phyloP scores from a whole-genome alignment of 2,329 filamentous ascomycete species.

The Fusarium incarnatum region DNA sequence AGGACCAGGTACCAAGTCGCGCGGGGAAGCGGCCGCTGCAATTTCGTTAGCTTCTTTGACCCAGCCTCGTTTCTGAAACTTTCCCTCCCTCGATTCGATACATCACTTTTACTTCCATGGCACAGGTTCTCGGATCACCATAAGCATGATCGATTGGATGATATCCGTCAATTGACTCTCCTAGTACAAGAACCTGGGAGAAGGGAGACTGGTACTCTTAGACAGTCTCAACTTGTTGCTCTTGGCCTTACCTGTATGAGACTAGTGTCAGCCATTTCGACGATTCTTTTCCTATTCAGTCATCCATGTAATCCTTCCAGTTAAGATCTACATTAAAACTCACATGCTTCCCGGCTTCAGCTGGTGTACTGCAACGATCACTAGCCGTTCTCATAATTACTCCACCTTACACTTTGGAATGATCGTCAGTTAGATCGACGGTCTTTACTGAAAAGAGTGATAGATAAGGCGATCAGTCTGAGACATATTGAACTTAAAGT shows the following conservation, averaged over 20 bases:
- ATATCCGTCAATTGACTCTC: not conserved
- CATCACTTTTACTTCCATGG: not conserved
- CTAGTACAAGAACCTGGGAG: not conserved
- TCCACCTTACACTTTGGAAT: not conserved
- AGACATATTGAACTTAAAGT: not conserved
- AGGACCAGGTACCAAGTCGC: not conserved
- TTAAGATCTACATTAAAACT: not conserved
- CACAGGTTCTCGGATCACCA: too few relatives aligned
- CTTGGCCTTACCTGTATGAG: not conserved
- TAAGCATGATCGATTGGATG: not conserved
- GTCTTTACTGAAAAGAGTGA: fast-evolving
- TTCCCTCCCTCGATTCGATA: too few relatives aligned
- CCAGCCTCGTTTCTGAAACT: not conserved
- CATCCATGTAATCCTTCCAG: not conserved
- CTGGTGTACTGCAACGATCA: not conserved
- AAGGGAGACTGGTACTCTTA: not conserved
- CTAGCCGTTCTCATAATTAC: fast-evolving
- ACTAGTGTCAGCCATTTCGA: not conserved
- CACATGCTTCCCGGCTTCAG: not conserved
- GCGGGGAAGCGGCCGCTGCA: not conserved
- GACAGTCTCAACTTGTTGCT: not conserved
- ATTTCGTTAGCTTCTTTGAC: not conserved
- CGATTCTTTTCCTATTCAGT: fast-evolving
- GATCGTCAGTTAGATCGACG: not conserved
- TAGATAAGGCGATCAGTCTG: not conserved